Conservation (phyloP, 352 stramenopile genomes). For the Phytophthora chlamydospora region DNA sequence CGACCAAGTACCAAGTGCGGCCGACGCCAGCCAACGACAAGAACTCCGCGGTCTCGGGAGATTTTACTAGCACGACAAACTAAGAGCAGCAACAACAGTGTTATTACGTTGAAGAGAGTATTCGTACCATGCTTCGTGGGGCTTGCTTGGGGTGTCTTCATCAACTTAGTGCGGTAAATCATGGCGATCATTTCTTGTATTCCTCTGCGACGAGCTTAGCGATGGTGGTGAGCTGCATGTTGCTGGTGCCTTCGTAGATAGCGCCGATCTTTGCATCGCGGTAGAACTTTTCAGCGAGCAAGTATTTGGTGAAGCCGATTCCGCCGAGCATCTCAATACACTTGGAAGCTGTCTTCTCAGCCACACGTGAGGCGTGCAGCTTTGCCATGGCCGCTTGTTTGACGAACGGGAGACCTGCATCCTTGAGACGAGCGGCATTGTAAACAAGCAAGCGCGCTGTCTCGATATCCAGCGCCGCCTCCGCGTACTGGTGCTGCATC, state of each 20-base stretch:
- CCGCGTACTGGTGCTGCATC: slow-evolving; percentile 97
- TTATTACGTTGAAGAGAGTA: too few species aligned
- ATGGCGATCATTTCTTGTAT: slow-evolving; percentile 70
- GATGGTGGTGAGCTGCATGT: slow-evolving; percentile 97
- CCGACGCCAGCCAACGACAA: too few species aligned
- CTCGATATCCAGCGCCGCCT: slow-evolving; percentile 95
- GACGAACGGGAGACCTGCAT: slow-evolving; percentile 93
- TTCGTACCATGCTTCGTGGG: too few species aligned
- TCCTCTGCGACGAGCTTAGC: slow-evolving; percentile 91
- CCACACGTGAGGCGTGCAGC: slow-evolving; percentile 94
- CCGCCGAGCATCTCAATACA: slow-evolving; percentile 96
- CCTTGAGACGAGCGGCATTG: slow-evolving; percentile 95
- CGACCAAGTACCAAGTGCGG: too few species aligned
- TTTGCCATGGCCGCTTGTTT: slow-evolving; percentile 98
- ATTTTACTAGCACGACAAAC: too few species aligned
- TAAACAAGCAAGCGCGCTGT: slow-evolving; percentile 93
- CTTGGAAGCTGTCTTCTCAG: slow-evolving; percentile 95
- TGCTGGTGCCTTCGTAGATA: slow-evolving; percentile 98
- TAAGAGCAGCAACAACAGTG: too few species aligned
- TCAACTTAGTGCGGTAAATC: slow-evolving; percentile 23
- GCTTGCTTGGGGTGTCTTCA: too few species aligned
- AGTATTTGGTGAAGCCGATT: slow-evolving; percentile 95
- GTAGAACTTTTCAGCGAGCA: slow-evolving; percentile 96
- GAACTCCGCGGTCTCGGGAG: too few species aligned
- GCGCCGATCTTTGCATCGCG: slow-evolving; percentile 97